Evolutionary conservation across 1,284 basidiomycete genomes (phyloP).

Genomic region (Malassezia sympodialis): DNA sequence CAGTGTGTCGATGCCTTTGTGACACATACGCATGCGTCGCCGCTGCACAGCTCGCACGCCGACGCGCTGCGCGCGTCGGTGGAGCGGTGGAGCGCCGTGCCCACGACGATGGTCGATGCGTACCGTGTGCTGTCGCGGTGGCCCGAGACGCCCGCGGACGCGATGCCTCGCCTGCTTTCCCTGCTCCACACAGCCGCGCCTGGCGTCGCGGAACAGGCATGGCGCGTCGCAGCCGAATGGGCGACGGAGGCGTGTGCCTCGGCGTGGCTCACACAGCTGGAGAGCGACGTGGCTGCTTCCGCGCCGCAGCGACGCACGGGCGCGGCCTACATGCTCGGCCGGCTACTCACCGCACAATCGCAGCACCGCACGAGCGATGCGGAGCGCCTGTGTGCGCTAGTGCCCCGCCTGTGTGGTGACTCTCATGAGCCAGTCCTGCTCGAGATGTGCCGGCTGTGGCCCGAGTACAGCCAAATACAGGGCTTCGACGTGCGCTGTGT

Average conservation of each 20-base stretch:
- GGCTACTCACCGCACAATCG: background rate
- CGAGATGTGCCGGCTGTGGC: background rate
- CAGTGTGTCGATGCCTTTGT: background rate
- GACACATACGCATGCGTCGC: background rate
- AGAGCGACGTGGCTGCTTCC: background rate
- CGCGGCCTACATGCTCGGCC: background rate
- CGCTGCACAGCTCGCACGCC: constrained; percentile 4
- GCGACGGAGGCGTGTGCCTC: background rate
- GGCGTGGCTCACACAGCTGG: background rate
- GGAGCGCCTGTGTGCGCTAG: background rate
- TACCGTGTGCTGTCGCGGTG: background rate
- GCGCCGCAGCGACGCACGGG: background rate
- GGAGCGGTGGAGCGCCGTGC: background rate
- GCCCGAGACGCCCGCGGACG: background rate
- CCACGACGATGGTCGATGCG: background rate
- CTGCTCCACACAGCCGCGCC: background rate
- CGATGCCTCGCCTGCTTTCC: background rate
- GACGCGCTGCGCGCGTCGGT: constrained; percentile 3
- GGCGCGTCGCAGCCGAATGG: background rate
- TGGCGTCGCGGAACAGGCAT: background rate
- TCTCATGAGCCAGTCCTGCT: background rate
- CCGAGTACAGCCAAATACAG: background rate
- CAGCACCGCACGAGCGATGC: background rate
- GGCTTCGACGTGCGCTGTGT: background rate
- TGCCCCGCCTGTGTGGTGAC: background rate